phyloP scores from a whole-genome alignment of 2,329 filamentous ascomycete species.

The Metarhizium humberi region DNA sequence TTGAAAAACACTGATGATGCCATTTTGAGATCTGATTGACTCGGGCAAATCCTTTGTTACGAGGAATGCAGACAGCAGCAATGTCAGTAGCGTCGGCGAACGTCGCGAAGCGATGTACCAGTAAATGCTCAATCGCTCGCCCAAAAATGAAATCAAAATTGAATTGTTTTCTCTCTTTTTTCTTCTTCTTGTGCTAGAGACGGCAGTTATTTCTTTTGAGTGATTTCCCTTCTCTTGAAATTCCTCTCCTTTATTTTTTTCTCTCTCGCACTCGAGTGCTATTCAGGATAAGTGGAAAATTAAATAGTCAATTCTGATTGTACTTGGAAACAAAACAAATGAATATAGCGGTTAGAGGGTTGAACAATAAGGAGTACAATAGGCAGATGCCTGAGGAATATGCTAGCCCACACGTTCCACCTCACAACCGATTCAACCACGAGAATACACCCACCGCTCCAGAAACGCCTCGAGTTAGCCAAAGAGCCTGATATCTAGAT shows the following conservation, averaged over 20 bases:
- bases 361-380: slow-evolving; percentile 31
- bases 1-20: slow-evolving; percentile 98
- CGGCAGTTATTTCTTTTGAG: slow-evolving; percentile 4
- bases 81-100: slow-evolving; percentile 9
- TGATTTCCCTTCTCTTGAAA: background rate
- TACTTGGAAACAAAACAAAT: slow-evolving; percentile 26
- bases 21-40: slow-evolving; percentile 46
- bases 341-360: slow-evolving; percentile 25
- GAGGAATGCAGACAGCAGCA: slow-evolving; percentile 11
- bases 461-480: slow-evolving; percentile 20
- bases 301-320: slow-evolving; percentile 47
- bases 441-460: slow-evolving; percentile 20
- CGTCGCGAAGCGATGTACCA: slow-evolving; percentile 4
- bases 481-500: slow-evolving; percentile 8
- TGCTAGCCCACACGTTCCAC: slow-evolving; percentile 25
- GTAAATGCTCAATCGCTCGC: background rate
- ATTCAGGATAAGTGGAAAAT: slow-evolving; percentile 25
- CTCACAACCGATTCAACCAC: slow-evolving; percentile 26
- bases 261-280: slow-evolving; percentile 27
- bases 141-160: slow-evolving; percentile 5
- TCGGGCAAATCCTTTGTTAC: slow-evolving; percentile 15
- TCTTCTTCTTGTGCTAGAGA: slow-evolving; percentile 6
- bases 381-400: slow-evolving; percentile 23
- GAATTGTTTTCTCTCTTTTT: slow-evolving; percentile 6
- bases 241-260: slow-evolving; percentile 8